Base-by-base conservation (phyloP, 2,329 filamentous ascomycete species). In the Ophiocordyceps camponoti-leonardi region DNA sequence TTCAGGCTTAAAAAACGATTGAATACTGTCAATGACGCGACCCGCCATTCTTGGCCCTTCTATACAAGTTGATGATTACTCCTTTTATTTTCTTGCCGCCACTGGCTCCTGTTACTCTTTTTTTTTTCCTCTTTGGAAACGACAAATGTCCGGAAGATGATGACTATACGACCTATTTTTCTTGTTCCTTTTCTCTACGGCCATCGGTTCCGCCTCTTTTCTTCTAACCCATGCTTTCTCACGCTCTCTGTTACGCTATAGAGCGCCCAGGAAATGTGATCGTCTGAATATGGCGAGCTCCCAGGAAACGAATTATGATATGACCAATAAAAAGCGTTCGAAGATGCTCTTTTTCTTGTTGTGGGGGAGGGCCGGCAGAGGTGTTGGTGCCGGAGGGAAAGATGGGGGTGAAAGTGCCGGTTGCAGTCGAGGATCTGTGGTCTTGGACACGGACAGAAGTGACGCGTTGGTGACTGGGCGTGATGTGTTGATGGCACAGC, bases 301-400 rank as follows among this genome's bases (percentile, higher is more conserved):
- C 51, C 60, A 60, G 58, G 57, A 63, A 58, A 64, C 61, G 61
- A 64, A 46, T 62, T 59, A 63, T 56, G 60, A 63, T 56, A 53
- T 48, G 59, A 61, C 58, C 56, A 63, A 63, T 62, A 59, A 62
- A 63, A 64, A 64, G 56, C 53, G 54, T 51, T 54, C 56, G 20
- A 45, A 47, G 46, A 45, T 42, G 2, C 26, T 28, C 11, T 28
- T 28, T 28, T 28, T n/a, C n/a, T n/a, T n/a, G n/a, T n/a, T n/a
- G n/a, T n/a, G n/a, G n/a, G n/a, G n/a, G 4, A 8, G 23, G 23
- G 23, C 23, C 5, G 8, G 23, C 23, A 8, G 35, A 37, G 18
- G 35, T 2, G 14, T n/a, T 18, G 8, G 31, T 16, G 31, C 13
- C 31, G 31, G 31, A 12, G 14, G 10, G 13, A 16, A 18, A n/a